Conservation (phyloP, 331 rosid species). For the Erythrophleum ivorense region DNA sequence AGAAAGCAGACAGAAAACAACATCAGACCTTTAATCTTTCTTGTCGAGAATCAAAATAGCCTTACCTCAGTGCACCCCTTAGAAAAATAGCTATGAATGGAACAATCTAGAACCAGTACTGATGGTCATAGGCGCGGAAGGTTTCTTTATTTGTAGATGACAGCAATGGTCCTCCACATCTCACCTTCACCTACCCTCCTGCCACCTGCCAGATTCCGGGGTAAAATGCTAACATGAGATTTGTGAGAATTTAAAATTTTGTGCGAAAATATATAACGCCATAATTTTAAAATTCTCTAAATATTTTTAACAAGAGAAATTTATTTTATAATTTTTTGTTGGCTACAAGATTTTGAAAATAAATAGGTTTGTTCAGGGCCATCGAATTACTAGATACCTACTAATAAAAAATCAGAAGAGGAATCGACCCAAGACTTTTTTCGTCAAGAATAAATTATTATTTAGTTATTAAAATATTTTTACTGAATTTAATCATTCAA, state of each 20-base stretch:
- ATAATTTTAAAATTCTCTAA: no score
- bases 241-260: neutral
- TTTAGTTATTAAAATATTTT: no score
- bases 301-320: neutral
- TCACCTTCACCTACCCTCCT: neutral
- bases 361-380: no score
- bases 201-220: neutral
- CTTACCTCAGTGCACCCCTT: constrained; percentile 12
- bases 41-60: neutral
- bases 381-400: no score
- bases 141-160: neutral
- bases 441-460: no score
- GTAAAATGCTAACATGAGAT: neutral
- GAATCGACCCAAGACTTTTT: no score
- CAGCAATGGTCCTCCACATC: neutral
- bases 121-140: neutral
- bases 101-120: neutral
- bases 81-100: neutral
- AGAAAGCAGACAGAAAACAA: neutral
- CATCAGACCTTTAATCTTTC: neutral
- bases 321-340: no score
- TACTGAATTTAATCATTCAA: no score
- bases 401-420: no score
- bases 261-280: neutral
- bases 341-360: no score